These are phyloP conservation scores for Baeospora myosura DNA, from an alignment of 1,284 basidiomycete genomes.

Conservation along the genomic window DNA sequence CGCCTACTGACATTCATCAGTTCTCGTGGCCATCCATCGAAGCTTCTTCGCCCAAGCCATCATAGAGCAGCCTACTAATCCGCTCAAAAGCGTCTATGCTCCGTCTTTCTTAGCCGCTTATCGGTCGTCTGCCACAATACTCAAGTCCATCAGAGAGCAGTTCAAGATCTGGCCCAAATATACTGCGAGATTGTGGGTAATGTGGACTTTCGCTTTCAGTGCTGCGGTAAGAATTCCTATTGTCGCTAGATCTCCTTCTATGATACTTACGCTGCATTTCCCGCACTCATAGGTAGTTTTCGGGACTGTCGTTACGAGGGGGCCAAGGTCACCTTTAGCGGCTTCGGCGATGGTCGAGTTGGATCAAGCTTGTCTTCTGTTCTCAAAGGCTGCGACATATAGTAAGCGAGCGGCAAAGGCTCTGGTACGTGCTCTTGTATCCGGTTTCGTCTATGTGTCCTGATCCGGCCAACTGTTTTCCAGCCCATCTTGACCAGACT, in stretches of 20 bases:
- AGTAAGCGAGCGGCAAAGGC: conserved; percentile 54
- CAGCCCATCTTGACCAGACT: conserved; percentile 50
- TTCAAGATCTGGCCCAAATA: conserved; percentile 45
- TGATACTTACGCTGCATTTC: conserved; percentile 1
- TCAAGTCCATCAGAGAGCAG: conserved; percentile 49
- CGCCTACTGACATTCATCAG: conserved; percentile 25
- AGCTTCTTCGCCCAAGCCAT: conserved; percentile 67
- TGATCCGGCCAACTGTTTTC: neutral
- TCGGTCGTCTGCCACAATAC: conserved; percentile 47
- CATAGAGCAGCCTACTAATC: conserved; percentile 52
- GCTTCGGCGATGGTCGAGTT: conserved; percentile 54
- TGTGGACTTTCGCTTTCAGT: conserved; percentile 63
- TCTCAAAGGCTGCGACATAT: conserved; percentile 45
- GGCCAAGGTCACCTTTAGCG: conserved; percentile 52
- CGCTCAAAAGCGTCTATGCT: conserved; percentile 50
- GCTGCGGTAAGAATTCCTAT: conserved; percentile 40
- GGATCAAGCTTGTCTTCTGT: conserved; percentile 52
- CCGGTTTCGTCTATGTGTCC: neutral
- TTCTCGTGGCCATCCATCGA: conserved; percentile 62
- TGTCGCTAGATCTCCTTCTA: neutral
- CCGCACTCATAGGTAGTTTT: conserved; percentile 47
- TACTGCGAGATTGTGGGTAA: conserved; percentile 47
- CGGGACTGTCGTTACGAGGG: conserved; percentile 58
- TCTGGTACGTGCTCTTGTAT: conserved; percentile 47
- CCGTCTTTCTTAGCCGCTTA: conserved; percentile 62